These are phyloP conservation scores for Pleurotus sapidus DNA, from an alignment of 768 basidiomycete genomes.

Conservation along the genomic window DNA sequence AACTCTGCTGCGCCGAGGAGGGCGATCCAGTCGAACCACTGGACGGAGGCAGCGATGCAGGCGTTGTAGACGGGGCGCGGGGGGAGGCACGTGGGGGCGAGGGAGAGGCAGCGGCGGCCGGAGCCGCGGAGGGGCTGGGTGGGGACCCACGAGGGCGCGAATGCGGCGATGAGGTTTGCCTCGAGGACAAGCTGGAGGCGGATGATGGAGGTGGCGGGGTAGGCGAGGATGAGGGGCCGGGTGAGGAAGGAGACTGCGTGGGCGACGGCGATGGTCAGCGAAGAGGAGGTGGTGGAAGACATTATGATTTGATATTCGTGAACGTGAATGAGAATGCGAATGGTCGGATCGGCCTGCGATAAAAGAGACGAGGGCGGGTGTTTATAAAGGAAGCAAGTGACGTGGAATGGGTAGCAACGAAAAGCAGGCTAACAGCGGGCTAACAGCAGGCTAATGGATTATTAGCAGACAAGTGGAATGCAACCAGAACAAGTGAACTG, in stretches of 20 bases:
- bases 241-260: constrained; percentile 77
- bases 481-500: background rate
- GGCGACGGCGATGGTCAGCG: constrained; percentile 65
- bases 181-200: constrained; percentile 73
- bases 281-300: constrained; percentile 37
- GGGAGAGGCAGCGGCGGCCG: constrained; percentile 69
- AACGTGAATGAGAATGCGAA: too few relatives aligned
- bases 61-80: constrained; percentile 71
- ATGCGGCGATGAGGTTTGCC: constrained; percentile 69
- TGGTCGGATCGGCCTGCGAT: constrained; percentile 64
- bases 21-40: constrained; percentile 81
- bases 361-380: constrained; percentile 18
- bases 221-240: constrained; percentile 52
- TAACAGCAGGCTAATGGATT: background rate
- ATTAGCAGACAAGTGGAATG: background rate
- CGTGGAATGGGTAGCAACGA: constrained; percentile 6
- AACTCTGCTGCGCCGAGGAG: constrained; percentile 68
- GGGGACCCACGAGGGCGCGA: constrained; percentile 63
- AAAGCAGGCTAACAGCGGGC: background rate
- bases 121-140: constrained; percentile 66
- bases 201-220: constrained; percentile 59
- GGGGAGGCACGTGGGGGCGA: constrained; percentile 67
- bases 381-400: constrained; percentile 11
- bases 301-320: background rate
- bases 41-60: constrained; percentile 64